These are phyloP conservation scores for Melastoma malabathricum DNA, from an alignment of 345 rosid species.

Conservation along the genomic window DNA sequence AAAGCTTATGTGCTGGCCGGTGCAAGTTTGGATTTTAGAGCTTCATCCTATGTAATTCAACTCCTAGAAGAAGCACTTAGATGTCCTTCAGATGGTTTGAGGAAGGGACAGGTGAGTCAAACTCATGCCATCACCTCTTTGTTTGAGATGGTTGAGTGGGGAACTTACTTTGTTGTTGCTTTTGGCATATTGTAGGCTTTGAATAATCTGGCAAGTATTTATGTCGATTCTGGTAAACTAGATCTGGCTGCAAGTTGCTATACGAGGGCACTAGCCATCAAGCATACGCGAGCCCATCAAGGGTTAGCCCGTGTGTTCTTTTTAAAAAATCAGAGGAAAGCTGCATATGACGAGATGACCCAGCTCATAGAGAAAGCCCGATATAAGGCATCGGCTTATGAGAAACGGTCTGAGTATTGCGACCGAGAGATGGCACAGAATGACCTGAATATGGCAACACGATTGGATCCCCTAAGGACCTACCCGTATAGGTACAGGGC, in stretches of 20 bases:
- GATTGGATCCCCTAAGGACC: conserved; percentile 77
- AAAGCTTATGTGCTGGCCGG: conserved; percentile 85
- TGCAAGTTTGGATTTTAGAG: conserved; percentile 42
- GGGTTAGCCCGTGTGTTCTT: conserved; percentile 78
- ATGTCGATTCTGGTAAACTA: conserved; percentile 56
- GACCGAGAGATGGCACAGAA: conserved; percentile 62
- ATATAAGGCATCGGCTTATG: conserved; percentile 69
- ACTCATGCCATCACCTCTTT: not conserved
- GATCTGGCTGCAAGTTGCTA: conserved; percentile 75
- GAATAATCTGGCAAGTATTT: conserved; percentile 83
- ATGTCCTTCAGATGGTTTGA: conserved; percentile 91
- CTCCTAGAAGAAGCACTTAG: conserved; percentile 83
- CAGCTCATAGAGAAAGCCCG: conserved; percentile 67
- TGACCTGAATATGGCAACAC: conserved; percentile 79
- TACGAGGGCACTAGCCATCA: conserved; percentile 64
- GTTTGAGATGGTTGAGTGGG: not conserved
- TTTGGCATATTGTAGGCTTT: conserved; percentile 45
- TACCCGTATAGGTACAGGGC: conserved; percentile 94
- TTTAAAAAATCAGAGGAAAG: conserved; percentile 49
- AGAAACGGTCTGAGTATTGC: conserved; percentile 87
- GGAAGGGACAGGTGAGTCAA: conserved; percentile 86
- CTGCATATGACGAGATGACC: conserved; percentile 85
- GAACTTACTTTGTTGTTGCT: conserved; percentile 1
- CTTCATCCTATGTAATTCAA: conserved; percentile 50
- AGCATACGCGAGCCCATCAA: conserved; percentile 96